Base-by-base conservation (phyloP, 257 asterid species). In the Echium plantagineum region DNA sequence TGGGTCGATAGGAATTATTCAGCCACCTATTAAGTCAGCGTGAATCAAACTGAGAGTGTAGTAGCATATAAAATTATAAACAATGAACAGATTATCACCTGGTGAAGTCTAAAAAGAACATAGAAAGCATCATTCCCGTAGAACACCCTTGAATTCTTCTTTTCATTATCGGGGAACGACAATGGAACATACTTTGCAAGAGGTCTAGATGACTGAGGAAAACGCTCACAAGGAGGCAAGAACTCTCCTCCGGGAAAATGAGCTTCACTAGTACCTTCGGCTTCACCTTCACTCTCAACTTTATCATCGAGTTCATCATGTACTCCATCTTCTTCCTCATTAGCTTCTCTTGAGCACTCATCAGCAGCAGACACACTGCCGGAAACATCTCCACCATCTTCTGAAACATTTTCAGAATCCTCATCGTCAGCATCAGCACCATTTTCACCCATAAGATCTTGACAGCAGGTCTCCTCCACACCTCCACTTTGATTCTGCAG, bases 221-320 rank as follows among this genome's bases (percentile, higher is more conserved):
- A 78, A 24, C 81, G 77, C 65, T 83, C 95, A 42, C 97, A 79
- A 65, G 67, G 81, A 24, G 86, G 89, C 59, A 79, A 49, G 1
- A 65, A 72, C 52, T 85, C 95, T 60, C 79, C 87, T 54, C 83
- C 84, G 70, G 65, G 77, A 63, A 55, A 75, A 62, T 80, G 95
- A 69, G 85, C 84, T 71, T 84, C 98, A 72, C 82, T 71, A 20
- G 71, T 78, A 61, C 80, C 85, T 69, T 86, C 99, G 0, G 83
- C 97, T 70, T 94, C 99, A 70, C 91, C 95, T 76, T 89, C 99
- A 79, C 96, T 85, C 84, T 84, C 99, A 26, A 77, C 95, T 82
- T 89, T 86, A 42, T 84, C 90, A 70, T 93, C 94, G 65, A 77
- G 64, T 31, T 80, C 95, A 61, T 83, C 96, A 59, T 74, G 94